Percentiles rank a stretch among this genome's conserved stretches.
phyloP scores from a whole-genome alignment of 2,329 filamentous ascomycete species.

The Alternaria hordeiaustralica region DNA sequence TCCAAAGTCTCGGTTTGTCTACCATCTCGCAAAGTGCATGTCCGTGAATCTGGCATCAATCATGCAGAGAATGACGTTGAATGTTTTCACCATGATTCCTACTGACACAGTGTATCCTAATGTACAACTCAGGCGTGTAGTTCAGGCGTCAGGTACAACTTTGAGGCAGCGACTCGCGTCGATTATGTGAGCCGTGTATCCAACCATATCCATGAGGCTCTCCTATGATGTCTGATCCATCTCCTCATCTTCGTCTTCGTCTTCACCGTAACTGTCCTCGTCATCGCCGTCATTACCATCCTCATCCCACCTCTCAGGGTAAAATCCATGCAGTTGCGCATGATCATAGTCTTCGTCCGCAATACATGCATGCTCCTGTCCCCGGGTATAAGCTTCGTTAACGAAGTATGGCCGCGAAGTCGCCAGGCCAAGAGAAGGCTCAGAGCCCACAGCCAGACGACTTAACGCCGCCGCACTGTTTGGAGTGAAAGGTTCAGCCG shows the following conservation, averaged over 20 bases:
- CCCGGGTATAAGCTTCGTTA: not conserved
- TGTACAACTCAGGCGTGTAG: not conserved
- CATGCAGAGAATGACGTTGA: not conserved
- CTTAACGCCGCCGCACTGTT: not conserved
- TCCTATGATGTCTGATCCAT: not conserved
- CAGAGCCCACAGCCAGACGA: not conserved
- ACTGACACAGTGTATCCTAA: not conserved
- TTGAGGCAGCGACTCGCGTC: not conserved
- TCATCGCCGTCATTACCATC: not conserved
- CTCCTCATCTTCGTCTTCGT: not conserved
- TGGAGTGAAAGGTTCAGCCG: not conserved
- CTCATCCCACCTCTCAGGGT: not conserved
- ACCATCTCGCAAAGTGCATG: too few species aligned
- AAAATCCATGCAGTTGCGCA: not conserved
- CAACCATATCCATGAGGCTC: not conserved
- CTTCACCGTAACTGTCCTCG: not conserved
- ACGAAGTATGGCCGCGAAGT: not conserved
- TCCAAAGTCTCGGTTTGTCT: not conserved
- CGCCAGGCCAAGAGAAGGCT: not conserved
- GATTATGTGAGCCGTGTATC: not conserved
- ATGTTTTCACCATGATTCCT: not conserved
- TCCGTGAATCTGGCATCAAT: not conserved
- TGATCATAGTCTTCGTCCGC: not conserved
- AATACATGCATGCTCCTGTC: not conserved
- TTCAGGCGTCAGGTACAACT: not conserved